Conservation (phyloP, 2,329 filamentous ascomycete species). For the Rutstroemia sp. region DNA sequence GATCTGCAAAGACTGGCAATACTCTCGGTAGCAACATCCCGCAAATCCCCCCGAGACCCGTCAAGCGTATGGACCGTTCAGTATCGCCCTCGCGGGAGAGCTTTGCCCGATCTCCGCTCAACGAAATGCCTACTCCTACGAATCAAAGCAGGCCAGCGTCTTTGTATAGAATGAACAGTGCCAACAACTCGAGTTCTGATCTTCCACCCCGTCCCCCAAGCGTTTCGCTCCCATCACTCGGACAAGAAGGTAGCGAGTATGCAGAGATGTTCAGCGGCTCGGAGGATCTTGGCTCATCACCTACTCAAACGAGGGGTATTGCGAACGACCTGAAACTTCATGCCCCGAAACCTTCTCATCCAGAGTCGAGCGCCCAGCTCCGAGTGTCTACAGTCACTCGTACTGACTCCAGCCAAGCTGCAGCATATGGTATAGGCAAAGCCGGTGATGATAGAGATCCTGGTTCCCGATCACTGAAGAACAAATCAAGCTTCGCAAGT, state of each 20-base stretch:
- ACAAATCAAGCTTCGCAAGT: slow-evolving; percentile 53
- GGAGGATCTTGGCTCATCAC: slow-evolving; percentile 43
- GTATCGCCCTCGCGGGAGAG: slow-evolving; percentile 69
- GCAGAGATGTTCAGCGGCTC: slow-evolving; percentile 48
- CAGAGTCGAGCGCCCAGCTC: slow-evolving; percentile 72
- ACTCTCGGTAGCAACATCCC: slow-evolving; percentile 45
- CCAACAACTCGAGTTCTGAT: slow-evolving; percentile 33
- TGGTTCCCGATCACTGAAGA: slow-evolving; percentile 47
- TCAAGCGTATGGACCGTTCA: slow-evolving; percentile 60
- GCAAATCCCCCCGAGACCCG: slow-evolving; percentile 71
- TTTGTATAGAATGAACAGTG: slow-evolving; percentile 32
- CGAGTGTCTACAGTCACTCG: slow-evolving; percentile 78
- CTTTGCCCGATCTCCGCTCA: slow-evolving; percentile 80
- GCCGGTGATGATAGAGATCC: slow-evolving; percentile 46
- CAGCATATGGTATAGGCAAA: slow-evolving; percentile 75
- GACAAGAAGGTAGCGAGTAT: slow-evolving; percentile 88
- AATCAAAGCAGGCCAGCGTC: slow-evolving; percentile 28
- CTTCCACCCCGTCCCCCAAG: slow-evolving; percentile 60
- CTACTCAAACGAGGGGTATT: slow-evolving; percentile 70
- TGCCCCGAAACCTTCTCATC: slow-evolving; percentile 81
- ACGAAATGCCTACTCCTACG: slow-evolving; percentile 52
- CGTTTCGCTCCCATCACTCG: slow-evolving; percentile 73
- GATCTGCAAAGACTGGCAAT: slow-evolving; percentile 31
- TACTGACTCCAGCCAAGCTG: slow-evolving; percentile 83
- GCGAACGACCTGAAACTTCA: slow-evolving; percentile 78